Evolutionary conservation across 2,329 filamentous ascomycete genomes (phyloP).

Genomic region (Fusarium sp.): DNA sequence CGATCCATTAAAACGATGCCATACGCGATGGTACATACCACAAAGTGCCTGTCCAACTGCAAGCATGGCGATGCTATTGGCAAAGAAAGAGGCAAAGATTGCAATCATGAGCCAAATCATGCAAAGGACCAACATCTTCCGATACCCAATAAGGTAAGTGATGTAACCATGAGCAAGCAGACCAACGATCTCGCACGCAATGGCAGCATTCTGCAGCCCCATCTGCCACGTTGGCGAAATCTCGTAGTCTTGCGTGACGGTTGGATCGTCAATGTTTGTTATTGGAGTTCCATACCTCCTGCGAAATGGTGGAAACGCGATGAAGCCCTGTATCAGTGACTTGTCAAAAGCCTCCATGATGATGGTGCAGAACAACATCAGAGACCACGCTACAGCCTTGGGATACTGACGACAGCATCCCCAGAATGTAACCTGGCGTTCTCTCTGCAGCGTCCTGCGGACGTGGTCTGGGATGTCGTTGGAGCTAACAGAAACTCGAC

Average conservation of each 20-base stretch:
- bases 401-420: constrained; percentile 37
- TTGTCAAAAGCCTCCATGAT: constrained; percentile 44
- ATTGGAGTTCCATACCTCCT: constrained; percentile 42
- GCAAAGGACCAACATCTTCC: constrained; percentile 53
- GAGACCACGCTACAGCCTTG: constrained; percentile 41
- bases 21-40: constrained; percentile 9
- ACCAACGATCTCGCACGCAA: constrained; percentile 48
- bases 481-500: constrained; percentile 6
- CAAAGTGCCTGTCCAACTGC: constrained; percentile 51
- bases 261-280: constrained; percentile 15
- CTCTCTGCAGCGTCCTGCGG: not conserved
- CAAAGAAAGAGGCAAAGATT: constrained; percentile 55
- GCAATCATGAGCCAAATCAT: constrained; percentile 51
- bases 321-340: constrained; percentile 35
- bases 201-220: constrained; percentile 37
- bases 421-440: constrained; percentile 24
- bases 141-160: constrained; percentile 52
- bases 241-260: constrained; percentile 48
- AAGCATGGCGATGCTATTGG: constrained; percentile 47
- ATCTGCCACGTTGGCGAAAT: constrained; percentile 47
- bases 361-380: constrained; percentile 40
- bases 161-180: constrained; percentile 56
- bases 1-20: not conserved
- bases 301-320: constrained; percentile 39
- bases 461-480: constrained; percentile 1